These are phyloP conservation scores for Grammothele lineata DNA, from an alignment of 768 basidiomycete species.

Conservation along the genomic window DNA sequence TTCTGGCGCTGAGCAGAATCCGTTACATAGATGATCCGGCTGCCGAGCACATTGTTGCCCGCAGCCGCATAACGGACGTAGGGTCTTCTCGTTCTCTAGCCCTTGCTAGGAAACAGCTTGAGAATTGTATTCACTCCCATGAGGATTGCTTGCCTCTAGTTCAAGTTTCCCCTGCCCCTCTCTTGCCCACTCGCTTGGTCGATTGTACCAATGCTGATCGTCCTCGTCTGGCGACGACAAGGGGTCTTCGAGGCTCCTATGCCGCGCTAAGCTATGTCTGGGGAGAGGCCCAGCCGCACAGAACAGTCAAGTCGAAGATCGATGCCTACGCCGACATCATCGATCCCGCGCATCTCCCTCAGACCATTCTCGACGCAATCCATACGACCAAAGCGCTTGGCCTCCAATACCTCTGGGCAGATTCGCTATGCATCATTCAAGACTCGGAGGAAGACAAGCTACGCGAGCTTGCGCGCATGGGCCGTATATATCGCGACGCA, in stretches of 20 bases:
- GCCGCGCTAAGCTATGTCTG: conserved; percentile 9
- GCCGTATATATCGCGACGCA: conserved; percentile 2
- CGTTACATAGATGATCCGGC: too few species aligned
- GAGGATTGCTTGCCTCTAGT: background rate
- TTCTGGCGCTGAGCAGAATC: too few species aligned
- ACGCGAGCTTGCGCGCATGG: conserved; percentile 4
- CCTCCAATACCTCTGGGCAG: conserved; percentile 11
- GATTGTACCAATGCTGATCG: conserved; percentile 4
- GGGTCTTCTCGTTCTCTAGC: too few species aligned
- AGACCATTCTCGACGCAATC: conserved; percentile 11
- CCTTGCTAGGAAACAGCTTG: too few species aligned
- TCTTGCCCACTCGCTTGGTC: conserved; percentile 5
- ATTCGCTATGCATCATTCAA: conserved; percentile 12
- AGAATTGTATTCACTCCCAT: conserved; percentile 3
- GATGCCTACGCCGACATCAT: background rate
- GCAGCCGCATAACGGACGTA: too few species aligned
- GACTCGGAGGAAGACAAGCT: conserved; percentile 5
- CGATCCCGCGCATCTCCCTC: conserved; percentile 2
- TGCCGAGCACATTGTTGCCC: too few species aligned
- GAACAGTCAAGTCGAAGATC: conserved; percentile 1
- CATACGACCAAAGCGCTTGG: background rate
- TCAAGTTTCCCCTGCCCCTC: background rate
- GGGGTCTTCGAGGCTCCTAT: conserved; percentile 2
- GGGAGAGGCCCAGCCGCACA: background rate
- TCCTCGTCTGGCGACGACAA: background rate